Conservation (phyloP, 805 yeast species). For the Debaryomyces hansenii region DNA sequence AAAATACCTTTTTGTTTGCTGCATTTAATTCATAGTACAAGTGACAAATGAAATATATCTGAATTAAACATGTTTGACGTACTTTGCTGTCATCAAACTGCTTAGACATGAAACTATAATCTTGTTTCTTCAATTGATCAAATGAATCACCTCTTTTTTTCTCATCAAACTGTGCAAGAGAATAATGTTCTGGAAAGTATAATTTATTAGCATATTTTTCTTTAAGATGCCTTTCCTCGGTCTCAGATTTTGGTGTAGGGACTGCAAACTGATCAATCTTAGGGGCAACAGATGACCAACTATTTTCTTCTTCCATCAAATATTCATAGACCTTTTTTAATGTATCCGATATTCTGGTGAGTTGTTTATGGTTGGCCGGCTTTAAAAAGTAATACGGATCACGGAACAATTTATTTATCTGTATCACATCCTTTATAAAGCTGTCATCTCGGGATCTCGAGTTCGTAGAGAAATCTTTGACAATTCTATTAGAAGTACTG, state of each 20-base stretch:
- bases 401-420: constrained; percentile 27
- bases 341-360: constrained; percentile 21
- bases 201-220: constrained; percentile 17
- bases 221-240: constrained; percentile 13
- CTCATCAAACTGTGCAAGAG: constrained; percentile 30
- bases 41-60: constrained; percentile 29
- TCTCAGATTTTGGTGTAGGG: constrained; percentile 12
- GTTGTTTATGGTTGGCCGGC: constrained; percentile 16
- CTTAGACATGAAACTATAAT: constrained; percentile 21
- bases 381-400: constrained; percentile 36
- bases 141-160: constrained; percentile 13
- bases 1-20: constrained; percentile 19
- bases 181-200: constrained; percentile 40
- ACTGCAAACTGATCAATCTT: constrained; percentile 17
- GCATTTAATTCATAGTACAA: constrained; percentile 31
- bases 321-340: constrained; percentile 26
- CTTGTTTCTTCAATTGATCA: constrained; percentile 20
- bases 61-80: constrained; percentile 27
- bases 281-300: constrained; percentile 14
- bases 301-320: constrained; percentile 30
- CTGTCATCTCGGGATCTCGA: constrained; percentile 21
- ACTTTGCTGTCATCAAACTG: constrained; percentile 26
- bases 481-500: constrained; percentile 25
- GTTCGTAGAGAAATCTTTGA: constrained; percentile 21
- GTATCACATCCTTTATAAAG: constrained; percentile 33